Base-by-base conservation (phyloP, 257 asterid species). In the Solanum lycopersicoides region DNA sequence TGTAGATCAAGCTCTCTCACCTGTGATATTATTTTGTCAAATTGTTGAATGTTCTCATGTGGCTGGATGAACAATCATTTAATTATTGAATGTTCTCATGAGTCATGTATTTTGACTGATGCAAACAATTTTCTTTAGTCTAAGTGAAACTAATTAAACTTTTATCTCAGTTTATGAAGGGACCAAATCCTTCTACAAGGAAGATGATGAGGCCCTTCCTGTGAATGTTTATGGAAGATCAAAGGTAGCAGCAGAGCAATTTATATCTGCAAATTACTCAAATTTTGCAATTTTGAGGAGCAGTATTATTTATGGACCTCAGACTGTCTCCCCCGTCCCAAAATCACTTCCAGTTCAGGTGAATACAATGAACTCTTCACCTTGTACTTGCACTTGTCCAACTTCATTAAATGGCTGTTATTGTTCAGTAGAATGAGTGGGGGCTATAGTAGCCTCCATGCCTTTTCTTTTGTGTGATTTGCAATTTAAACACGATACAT, bases 291-390 rank as follows among this genome's bases (percentile, higher is more conserved):
- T 96, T 88, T 91, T 95, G 94, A 94, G 99, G 91, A 95, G 98
- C 95, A 95, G 99, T 92, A 94, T 96, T 88, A 96, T 96, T 37
- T 94, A 92, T 91, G 99, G 99, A 60, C 98, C 98, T 56, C 98
- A 96, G 88, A 94, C 99, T 41, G 80, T 93, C 87, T 93, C 97
- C 41, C 98, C 98, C 7, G 96, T 94, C 77, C 92, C 96, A 82
- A 96, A 96, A 90, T 92, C 98, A 85, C 99, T 96, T 89, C 99
- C 99, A 85, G 89, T 96, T 84, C 99, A 96, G 98, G 99, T 94
- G 42, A 18, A 25, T 87, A 83, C 83, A 25, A 30, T 30, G 20
- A 18, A 15, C 35, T 20, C 35, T 20, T 39, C 39, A 6, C 71
- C 45, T 2, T 73, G 18, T 9, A 32, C 12, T 39, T 39, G 82